Base-by-base conservation (phyloP, 768 basidiomycete species). In the Dictyophora rubrovolvata region DNA sequence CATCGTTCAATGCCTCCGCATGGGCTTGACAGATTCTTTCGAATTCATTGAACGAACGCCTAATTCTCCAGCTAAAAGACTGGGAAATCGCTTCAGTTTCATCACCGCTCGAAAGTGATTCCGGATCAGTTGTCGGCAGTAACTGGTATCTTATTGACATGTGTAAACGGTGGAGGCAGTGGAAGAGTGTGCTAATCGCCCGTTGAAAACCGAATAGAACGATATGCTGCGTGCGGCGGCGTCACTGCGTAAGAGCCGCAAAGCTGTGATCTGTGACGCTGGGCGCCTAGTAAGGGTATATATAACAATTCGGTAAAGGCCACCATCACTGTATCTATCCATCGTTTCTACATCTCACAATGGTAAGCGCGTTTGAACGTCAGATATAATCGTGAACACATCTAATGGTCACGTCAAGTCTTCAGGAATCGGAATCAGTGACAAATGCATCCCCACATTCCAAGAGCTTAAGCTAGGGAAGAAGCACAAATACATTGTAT, bases 401-500 rank as follows among this genome's bases (percentile, higher is more conserved):
- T 28, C 28, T 28, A 28, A 28, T 28, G 28, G 28, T 28, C 28
- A 28, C 28, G 7, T 28, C 28, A 47, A 85, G 76, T 72, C 86
- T 64, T 87, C 87, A 68, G 89, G 89, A 63, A 82, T 89, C 67
- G 69, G 66, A 62, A 80, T 85, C 61, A 71, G 79, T 75, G 55
- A 68, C 0, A 68, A 75, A 10, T 93, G 91, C 73, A 68, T 88
- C 53, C 22, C 22, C 8, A 69, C 68, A 51, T 93, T 72, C 78
- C 79, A 88, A 66, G 74, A 77, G 34, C 79, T 93, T 66, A 93
- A 93, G 78, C 75, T 86, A 28, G 78, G 79, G 65, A 87, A 85
- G 78, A 84, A 80, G 73, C 63, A 71, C 74, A 91, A 87, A 70
- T 97, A 89, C 78, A 83, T 97, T 75, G 77, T 93, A 71, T 96